These are phyloP conservation scores for Pleurotus tuber-regium DNA, from an alignment of 768 basidiomycete genomes.

Conservation along the genomic window DNA sequence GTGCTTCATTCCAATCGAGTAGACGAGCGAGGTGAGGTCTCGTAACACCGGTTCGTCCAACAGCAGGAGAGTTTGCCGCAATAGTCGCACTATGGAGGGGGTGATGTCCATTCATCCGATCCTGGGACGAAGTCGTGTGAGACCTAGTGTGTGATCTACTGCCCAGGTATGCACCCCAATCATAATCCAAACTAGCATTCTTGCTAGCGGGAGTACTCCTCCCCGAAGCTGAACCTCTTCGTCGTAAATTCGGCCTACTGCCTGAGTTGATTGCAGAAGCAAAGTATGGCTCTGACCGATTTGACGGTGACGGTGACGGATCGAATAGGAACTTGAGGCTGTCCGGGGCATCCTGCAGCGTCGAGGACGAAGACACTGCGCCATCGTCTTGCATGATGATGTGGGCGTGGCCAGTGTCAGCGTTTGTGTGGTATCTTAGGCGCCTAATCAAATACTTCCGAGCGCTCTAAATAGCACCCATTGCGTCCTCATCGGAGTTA, in stretches of 20 bases:
- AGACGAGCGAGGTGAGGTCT: conserved; percentile 39
- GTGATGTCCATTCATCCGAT: not conserved
- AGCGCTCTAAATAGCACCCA: too few relatives aligned
- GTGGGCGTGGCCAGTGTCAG: too few relatives aligned
- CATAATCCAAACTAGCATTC: not conserved
- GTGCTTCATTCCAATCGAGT: conserved; percentile 20
- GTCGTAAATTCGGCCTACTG: not conserved
- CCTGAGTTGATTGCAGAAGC: not conserved
- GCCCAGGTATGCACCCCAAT: not conserved
- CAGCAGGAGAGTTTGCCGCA: not conserved
- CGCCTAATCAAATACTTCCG: too few relatives aligned
- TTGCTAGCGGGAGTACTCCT: not conserved
- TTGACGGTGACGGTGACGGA: not conserved
- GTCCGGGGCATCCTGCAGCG: conserved; percentile 1
- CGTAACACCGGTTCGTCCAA: conserved; percentile 28
- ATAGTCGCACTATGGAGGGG: not conserved
- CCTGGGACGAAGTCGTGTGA: not conserved
- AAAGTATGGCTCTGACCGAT: not conserved
- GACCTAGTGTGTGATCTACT: not conserved
- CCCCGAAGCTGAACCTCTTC: conserved; percentile 6
- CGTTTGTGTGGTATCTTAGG: too few relatives aligned
- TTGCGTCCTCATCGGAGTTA: too few relatives aligned
- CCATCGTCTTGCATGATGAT: too few relatives aligned
- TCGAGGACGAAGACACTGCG: too few relatives aligned
- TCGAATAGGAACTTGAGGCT: conserved; percentile 5